Base-by-base conservation (phyloP, 2,329 filamentous ascomycete species). In the Nannizziopsis barbatae region DNA sequence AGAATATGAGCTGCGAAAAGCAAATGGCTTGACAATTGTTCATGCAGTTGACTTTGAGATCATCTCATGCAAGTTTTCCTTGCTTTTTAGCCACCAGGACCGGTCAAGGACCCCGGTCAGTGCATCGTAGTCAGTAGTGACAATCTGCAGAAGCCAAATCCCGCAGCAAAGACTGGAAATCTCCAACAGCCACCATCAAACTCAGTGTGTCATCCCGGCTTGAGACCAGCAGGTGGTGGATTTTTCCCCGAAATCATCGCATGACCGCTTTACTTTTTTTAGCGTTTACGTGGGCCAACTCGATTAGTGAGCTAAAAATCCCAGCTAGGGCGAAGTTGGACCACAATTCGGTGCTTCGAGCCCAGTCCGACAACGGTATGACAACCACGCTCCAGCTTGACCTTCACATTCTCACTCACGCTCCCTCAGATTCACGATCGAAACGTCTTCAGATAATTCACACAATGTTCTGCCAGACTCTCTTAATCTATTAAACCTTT, bases 261-360 rank as follows among this genome's bases (percentile, higher is more conserved):
- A 31, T 46, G 44, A 46, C 44, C 27, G 45, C 22, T 8, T 47
- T 47, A 40, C 37, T 47, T 47, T 46, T n/a, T 42, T 42, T 14
- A 42, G 30, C 22, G 22, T 17, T 40, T 49, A 43, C 47, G 47
- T 49, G 47, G 47, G 40, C 47, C 40, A 39, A 43, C 47, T 49
- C 17, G 40, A 49, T 36, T 40, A 38, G 46, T 38, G 27, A 35
- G 40, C 20, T 27, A 10, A 14, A 37, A 14, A 37, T 7, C 41
- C 42, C 6, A 17, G 41, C 47, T 22, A 45, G 7, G 7, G 22
- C 22, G 22, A 27, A 27, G 22, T 27, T 27, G 22, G 22, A n/a
- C 39, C 14, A 14, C 20, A 17, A 7, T n/a, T 20, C 20, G n/a
- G n/a, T 42, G 39, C 20, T 22, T 22, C 20, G 12, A 17, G 20